Base-by-base conservation (phyloP, 2,329 filamentous ascomycete species). In the Lachnellula arida region DNA sequence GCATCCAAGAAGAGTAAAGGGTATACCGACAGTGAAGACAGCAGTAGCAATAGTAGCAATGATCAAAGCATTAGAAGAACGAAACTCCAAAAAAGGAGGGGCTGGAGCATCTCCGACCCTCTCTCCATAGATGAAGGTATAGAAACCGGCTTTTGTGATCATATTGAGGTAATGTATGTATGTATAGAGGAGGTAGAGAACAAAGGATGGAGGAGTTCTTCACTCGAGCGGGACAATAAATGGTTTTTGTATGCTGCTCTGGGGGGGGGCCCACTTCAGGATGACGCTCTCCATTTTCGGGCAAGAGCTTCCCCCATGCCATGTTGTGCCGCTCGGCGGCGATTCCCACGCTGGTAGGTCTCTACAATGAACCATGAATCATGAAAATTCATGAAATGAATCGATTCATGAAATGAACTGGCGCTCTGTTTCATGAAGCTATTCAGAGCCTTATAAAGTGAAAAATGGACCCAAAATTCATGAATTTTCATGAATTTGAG, bases 41-140 rank as follows among this genome's bases (percentile, higher is more conserved):
- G 65, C 64, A 52, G 64, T 56, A 8, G 61, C 56, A 37, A 66
- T 57, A 2, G 65, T 65, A 28, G 54, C 46, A 51, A 64, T 58
- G 35, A 68, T 66, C 12, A 65, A 65, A 14, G 54, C 12, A 23
- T 60, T 62, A 5, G 66, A 68, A 1, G 66, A 67, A 11, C 66
- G 60, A 40, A 66, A 56, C 17, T 58, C 59, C 25, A 68, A 39
- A 15, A 64, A 54, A 9, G 52, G 49, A n/a, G 66, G 65, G 19
- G 63, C 53, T 39, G 52, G 42, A n/a, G 63, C 58, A 61, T 65
- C 54, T 15, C 53, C 59, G 32, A 65, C 51, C 22, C 61, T 55
- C 39, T 56, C 60, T 23, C 65, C 63, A 56, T 62, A 63, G n/a
- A 67, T 46, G 51, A 65, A 65, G 1, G 60, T 65, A 51, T 59